A percentile compares a stretch with the other conserved stretches of the same genome.
Evolutionary conservation across 352 stramenopile species (phyloP).

Genomic region (Phytophthora fragariae): DNA sequence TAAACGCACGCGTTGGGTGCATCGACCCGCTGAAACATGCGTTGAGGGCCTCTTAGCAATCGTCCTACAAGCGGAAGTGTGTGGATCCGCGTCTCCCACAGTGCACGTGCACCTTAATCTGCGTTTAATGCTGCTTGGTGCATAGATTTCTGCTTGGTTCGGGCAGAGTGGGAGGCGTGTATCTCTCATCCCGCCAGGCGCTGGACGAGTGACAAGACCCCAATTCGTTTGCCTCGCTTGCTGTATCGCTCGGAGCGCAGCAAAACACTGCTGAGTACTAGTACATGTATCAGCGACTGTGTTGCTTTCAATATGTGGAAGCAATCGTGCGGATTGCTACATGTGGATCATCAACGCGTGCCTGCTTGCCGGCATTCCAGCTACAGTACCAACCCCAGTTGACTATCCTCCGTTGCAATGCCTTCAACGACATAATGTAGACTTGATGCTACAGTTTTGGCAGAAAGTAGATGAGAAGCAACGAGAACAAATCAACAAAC

Average conservation of each 20-base stretch:
- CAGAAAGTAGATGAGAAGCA: no score
- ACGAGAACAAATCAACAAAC: no score
- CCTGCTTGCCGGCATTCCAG: no score
- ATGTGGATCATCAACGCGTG: not conserved
- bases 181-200: constrained; percentile 3
- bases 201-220: constrained; percentile 17
- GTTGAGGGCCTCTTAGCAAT: constrained; percentile 20
- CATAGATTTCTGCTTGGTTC: constrained; percentile 25
- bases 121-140: not conserved
- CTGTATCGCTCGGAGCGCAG: not conserved
- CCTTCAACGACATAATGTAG: no score
- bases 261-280: not conserved
- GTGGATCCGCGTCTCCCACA: not conserved
- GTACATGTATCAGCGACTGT: not conserved
- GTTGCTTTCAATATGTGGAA: not conserved
- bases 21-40: not conserved
- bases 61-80: not conserved
- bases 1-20: not conserved
- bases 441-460: no score
- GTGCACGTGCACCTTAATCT: not conserved
- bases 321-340: not conserved
- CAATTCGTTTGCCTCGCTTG: constrained; percentile 7
- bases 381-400: not conserved
- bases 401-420: constrained; percentile 8
- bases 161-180: constrained; percentile 21